These are phyloP conservation scores for Adansonia rubrostipa DNA, from an alignment of 441 rosid species.

Conservation along the genomic window DNA sequence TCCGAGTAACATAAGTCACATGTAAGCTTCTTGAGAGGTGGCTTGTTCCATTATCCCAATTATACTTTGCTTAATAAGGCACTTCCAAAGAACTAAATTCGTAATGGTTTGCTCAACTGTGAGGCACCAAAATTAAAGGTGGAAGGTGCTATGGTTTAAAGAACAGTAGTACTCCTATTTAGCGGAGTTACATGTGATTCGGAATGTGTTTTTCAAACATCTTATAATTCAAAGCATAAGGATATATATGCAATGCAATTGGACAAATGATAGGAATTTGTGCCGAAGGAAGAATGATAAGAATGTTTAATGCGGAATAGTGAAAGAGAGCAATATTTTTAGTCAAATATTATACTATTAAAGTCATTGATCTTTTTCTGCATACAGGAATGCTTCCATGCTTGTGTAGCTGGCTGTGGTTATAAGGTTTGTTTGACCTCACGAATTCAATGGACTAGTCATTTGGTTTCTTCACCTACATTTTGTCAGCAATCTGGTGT, in stretches of 20 bases:
- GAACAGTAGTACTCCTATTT: slow-evolving; percentile 12
- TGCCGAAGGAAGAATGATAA: neutral
- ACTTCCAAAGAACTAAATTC: neutral
- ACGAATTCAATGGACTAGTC: slow-evolving; percentile 1
- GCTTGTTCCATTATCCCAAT: neutral
- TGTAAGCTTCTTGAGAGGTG: slow-evolving; percentile 5
- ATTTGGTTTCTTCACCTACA: neutral
- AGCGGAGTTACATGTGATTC: neutral
- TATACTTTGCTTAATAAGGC: neutral
- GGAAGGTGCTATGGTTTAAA: neutral
- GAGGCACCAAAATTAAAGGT: neutral
- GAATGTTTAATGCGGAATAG: neutral
- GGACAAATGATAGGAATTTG: neutral
- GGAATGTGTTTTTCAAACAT: neutral
- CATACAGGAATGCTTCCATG: slow-evolving; percentile 82
- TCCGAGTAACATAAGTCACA: neutral
- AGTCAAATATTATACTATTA: neutral
- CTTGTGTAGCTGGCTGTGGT: slow-evolving; percentile 92
- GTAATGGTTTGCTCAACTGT: neutral
- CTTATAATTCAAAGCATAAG: neutral
- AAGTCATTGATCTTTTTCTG: slow-evolving; percentile 19
- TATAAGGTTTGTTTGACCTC: slow-evolving; percentile 61
- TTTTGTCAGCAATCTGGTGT: slow-evolving; percentile 21
- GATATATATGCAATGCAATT: neutral
- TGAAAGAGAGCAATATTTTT: slow-evolving; percentile 14